These are phyloP conservation scores for Clarkia xantiana DNA, from an alignment of 345 rosid genomes.

Conservation along the genomic window DNA sequence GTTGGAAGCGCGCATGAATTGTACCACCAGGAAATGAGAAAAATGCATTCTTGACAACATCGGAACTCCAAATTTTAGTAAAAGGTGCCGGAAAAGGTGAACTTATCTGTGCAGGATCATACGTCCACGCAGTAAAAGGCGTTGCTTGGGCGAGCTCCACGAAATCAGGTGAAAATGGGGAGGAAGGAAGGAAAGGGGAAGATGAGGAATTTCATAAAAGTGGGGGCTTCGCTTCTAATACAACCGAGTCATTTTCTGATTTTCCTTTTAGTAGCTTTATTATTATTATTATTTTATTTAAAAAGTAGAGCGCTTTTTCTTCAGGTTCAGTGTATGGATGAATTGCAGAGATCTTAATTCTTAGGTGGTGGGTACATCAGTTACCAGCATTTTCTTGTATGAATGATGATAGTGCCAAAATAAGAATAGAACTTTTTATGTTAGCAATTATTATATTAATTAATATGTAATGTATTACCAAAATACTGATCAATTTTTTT, in stretches of 20 bases:
- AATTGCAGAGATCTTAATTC: too few relatives aligned
- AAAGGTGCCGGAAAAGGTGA: background rate
- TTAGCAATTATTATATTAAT: too few relatives aligned
- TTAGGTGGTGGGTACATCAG: too few relatives aligned
- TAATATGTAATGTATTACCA: too few relatives aligned
- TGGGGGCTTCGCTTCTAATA: too few relatives aligned
- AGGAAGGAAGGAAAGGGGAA: background rate
- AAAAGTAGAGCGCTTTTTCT: background rate
- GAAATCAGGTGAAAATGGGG: slow-evolving; percentile 3
- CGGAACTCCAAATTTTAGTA: background rate
- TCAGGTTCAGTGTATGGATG: slow-evolving; percentile 9
- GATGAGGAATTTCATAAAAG: too few relatives aligned
- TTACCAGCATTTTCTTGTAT: too few relatives aligned
- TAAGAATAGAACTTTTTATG: too few relatives aligned
- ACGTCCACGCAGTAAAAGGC: background rate
- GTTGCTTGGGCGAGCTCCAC: background rate
- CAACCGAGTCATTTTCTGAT: too few relatives aligned
- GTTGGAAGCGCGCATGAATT: too few relatives aligned
- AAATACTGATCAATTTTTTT: too few relatives aligned
- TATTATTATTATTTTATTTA: background rate
- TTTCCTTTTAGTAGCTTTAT: background rate
- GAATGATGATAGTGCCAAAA: too few relatives aligned
- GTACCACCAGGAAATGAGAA: background rate
- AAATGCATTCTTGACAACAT: background rate
- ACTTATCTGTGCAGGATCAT: slow-evolving; percentile 5